Evolutionary conservation across 768 basidiomycete species (phyloP).

Genomic region (Trametopsis cervina): DNA sequence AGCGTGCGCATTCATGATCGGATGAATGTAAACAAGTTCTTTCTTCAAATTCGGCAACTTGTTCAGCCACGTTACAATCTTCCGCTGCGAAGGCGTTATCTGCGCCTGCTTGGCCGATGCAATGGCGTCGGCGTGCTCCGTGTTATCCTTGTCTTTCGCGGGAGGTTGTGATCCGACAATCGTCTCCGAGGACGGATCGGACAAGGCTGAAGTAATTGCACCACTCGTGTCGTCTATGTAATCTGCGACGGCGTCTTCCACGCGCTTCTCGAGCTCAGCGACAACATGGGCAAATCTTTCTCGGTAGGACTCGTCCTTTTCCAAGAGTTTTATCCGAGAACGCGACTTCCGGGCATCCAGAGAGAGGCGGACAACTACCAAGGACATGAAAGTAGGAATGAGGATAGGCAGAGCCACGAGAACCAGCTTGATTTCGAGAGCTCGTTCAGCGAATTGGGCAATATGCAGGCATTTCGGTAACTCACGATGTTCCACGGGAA

Average conservation of each 20-base stretch:
- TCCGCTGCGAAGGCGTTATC: constrained; percentile 49
- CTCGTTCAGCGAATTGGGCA: too few species aligned
- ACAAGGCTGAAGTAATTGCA: background rate
- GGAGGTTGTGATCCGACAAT: background rate
- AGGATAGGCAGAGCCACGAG: constrained; percentile 57
- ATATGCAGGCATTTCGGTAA: too few species aligned
- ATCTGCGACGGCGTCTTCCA: constrained; percentile 58
- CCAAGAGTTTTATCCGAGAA: constrained; percentile 57
- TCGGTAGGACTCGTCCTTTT: constrained; percentile 41
- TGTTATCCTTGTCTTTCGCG: background rate
- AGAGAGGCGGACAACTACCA: constrained; percentile 50
- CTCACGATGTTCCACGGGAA: constrained; percentile 73
- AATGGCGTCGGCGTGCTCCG: background rate
- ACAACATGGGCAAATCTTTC: constrained; percentile 52
- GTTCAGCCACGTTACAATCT: constrained; percentile 56
- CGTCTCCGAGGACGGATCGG: background rate
- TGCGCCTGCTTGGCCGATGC: constrained; percentile 24
- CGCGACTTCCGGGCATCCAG: constrained; percentile 54
- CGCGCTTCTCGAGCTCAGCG: constrained; percentile 47
- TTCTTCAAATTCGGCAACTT: constrained; percentile 63
- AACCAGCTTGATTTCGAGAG: constrained; percentile 32
- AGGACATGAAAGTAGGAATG: constrained; percentile 48
- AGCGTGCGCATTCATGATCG: constrained; percentile 60
- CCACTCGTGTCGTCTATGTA: constrained; percentile 36
- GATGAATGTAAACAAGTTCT: constrained; percentile 56